Conservation (phyloP, 2,329 filamentous ascomycete genomes). For the Conoideocrella luteorostrata region DNA sequence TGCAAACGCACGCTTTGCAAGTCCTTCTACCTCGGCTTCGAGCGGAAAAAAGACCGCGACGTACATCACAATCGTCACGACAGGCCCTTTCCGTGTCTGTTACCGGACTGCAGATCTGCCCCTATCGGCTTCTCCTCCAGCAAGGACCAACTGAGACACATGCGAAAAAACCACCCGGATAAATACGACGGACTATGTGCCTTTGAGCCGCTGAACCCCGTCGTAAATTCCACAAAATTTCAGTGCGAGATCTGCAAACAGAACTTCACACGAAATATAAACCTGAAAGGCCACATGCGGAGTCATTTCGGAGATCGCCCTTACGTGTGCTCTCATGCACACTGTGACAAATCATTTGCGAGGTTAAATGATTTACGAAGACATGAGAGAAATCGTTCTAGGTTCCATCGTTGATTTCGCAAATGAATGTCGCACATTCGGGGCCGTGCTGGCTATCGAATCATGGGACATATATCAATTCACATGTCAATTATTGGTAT, state of each 20-base stretch:
- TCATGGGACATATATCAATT: constrained; percentile 7
- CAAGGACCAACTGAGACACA: constrained; percentile 21
- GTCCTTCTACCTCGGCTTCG: constrained; percentile 37
- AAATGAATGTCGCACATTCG: too few species aligned
- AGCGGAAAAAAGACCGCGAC: constrained; percentile 21
- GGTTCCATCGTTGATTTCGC: too few species aligned
- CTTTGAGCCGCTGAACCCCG: not conserved
- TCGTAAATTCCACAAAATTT: constrained; percentile 6
- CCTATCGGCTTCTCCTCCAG: constrained; percentile 33
- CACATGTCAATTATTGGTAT: too few species aligned
- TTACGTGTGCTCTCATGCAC: constrained; percentile 20
- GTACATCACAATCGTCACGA: constrained; percentile 32
- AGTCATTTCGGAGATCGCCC: constrained; percentile 30
- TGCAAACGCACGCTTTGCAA: constrained; percentile 33
- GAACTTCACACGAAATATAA: constrained; percentile 30
- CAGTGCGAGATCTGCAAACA: constrained; percentile 28
- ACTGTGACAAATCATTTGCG: constrained; percentile 26
- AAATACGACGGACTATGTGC: not conserved
- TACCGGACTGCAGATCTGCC: constrained; percentile 26
- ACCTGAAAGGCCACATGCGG: constrained; percentile 26
- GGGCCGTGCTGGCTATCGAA: too few species aligned
- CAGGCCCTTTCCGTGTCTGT: constrained; percentile 31
- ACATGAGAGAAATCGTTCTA: constrained; percentile 26
- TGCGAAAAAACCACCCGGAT: not conserved
- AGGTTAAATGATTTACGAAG: constrained; percentile 25